A percentile compares a stretch with the other conserved stretches of the same genome.
Evolutionary conservation across 2,329 filamentous ascomycete species (phyloP).

Genomic region (Onygena corvina): DNA sequence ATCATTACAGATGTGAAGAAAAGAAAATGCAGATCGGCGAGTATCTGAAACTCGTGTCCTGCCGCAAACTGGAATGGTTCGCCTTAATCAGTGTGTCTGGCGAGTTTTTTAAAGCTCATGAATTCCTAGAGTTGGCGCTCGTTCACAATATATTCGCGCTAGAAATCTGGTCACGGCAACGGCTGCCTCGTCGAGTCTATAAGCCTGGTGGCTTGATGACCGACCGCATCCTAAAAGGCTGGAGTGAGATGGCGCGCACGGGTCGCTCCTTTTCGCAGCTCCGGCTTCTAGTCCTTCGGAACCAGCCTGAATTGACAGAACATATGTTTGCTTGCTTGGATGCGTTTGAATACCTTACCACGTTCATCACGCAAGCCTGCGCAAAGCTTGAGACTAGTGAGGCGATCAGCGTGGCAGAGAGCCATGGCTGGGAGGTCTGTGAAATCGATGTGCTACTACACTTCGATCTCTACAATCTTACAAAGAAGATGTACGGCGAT

Average conservation of each 20-base stretch:
- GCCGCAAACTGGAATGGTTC: conserved; percentile 25
- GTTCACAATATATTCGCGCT: conserved; percentile 32
- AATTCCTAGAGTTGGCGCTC: conserved; percentile 29
- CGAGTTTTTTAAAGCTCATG: conserved; percentile 21
- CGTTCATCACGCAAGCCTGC: conserved; percentile 27
- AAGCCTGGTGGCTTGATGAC: conserved; percentile 20
- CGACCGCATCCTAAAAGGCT: conserved; percentile 32
- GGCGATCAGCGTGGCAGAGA: conserved; percentile 14
- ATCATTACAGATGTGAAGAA: conserved; percentile 23
- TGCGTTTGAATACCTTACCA: conserved; percentile 26
- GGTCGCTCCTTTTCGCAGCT: conserved; percentile 29
- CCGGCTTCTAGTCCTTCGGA: conserved; percentile 26
- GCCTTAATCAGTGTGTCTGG: conserved; percentile 27
- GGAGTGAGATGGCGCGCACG: conserved; percentile 28
- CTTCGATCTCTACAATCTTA: neutral
- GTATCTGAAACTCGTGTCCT: conserved; percentile 29
- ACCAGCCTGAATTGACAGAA: conserved; percentile 24
- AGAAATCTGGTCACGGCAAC: conserved; percentile 23
- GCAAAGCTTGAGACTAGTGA: conserved; percentile 19
- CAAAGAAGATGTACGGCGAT: neutral
- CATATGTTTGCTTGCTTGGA: conserved; percentile 26
- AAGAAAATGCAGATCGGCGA: conserved; percentile 24
- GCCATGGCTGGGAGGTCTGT: conserved; percentile 22
- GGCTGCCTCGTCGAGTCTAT: conserved; percentile 7
- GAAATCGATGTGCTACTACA: neutral